phyloP scores from a whole-genome alignment of 352 stramenopile species.

The Globisporangium paroecandrum region DNA sequence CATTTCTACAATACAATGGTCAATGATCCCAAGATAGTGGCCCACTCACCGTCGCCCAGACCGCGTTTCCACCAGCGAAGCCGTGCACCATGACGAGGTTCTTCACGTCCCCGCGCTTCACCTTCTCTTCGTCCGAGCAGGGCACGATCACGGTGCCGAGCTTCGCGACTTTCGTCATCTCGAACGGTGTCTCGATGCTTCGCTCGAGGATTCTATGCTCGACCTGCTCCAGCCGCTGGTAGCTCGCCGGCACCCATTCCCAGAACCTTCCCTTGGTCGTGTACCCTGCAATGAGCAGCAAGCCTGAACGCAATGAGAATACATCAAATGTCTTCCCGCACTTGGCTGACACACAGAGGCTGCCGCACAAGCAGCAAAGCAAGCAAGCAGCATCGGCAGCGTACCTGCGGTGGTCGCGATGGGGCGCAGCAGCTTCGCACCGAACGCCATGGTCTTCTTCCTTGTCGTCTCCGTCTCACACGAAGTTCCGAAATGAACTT shows the following conservation, averaged over 20 bases:
- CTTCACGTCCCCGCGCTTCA: slow-evolving; percentile 29
- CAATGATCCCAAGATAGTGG: no score
- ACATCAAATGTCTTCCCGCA: slow-evolving; percentile 8
- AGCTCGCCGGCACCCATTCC: slow-evolving; percentile 77
- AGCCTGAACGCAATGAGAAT: slow-evolving; percentile 24
- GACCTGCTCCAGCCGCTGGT: slow-evolving; percentile 50
- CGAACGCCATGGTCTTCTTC: not conserved
- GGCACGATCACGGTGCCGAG: slow-evolving; percentile 80
- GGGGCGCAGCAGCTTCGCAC: not conserved
- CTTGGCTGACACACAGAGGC: not conserved
- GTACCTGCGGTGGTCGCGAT: not conserved
- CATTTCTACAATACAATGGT: not conserved
- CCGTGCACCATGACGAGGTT: slow-evolving; percentile 83
- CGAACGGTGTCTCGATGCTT: slow-evolving; percentile 42
- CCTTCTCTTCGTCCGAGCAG: slow-evolving; percentile 57
- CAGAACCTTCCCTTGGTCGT: slow-evolving; percentile 56
- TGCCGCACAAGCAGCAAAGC: not conserved
- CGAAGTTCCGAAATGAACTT: not conserved
- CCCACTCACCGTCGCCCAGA: slow-evolving; percentile 65
- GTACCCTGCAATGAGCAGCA: slow-evolving; percentile 50
- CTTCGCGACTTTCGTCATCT: slow-evolving; percentile 77
- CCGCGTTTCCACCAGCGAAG: slow-evolving; percentile 73
- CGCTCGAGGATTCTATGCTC: slow-evolving; percentile 63
- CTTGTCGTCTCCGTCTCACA: not conserved
- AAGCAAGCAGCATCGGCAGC: not conserved